Evolutionary conservation across 1,139 yeast species (phyloP).

Genomic region (Pichia sp.): DNA sequence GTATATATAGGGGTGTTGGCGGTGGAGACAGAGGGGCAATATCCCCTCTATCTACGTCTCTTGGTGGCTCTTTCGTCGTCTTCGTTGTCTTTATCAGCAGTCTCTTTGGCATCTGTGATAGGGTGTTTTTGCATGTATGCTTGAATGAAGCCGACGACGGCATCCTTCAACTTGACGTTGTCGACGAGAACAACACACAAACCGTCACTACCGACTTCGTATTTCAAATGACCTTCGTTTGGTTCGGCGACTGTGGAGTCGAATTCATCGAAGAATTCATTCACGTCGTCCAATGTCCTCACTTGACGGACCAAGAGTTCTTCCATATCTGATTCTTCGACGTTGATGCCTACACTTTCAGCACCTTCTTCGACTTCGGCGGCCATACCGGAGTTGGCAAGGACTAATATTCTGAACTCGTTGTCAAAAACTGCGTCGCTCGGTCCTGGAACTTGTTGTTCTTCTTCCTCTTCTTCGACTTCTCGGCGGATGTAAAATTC

Average conservation of each 20-base stretch:
- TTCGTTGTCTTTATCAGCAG: constrained; percentile 12
- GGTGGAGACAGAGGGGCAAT: background rate
- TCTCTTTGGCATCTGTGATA: constrained; percentile 2
- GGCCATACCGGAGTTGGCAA: constrained; percentile 15
- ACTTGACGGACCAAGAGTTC: constrained; percentile 39
- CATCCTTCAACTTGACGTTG: constrained; percentile 26
- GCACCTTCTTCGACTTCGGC: constrained; percentile 4
- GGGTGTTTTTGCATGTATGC: constrained; percentile 15
- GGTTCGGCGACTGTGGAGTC: constrained; percentile 63
- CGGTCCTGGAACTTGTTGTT: background rate
- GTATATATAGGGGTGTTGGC: too few relatives aligned
- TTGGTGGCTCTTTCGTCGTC: constrained; percentile 16
- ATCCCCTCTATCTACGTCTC: constrained; percentile 20
- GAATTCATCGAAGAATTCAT: constrained; percentile 59
- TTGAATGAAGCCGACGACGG: constrained; percentile 28
- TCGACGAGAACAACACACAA: constrained; percentile 58
- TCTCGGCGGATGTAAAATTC: constrained; percentile 19
- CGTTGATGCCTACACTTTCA: constrained; percentile 11
- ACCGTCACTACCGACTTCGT: constrained; percentile 74
- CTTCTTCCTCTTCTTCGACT: constrained; percentile 11
- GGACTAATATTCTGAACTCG: constrained; percentile 30
- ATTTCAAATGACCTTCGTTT: constrained; percentile 64
- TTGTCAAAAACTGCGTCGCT: constrained; percentile 21
- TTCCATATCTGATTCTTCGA: constrained; percentile 52
- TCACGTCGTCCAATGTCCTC: constrained; percentile 38